Evolutionary conservation across 1,284 basidiomycete species (phyloP).

Genomic region (Lignosus rhinocerotis): DNA sequence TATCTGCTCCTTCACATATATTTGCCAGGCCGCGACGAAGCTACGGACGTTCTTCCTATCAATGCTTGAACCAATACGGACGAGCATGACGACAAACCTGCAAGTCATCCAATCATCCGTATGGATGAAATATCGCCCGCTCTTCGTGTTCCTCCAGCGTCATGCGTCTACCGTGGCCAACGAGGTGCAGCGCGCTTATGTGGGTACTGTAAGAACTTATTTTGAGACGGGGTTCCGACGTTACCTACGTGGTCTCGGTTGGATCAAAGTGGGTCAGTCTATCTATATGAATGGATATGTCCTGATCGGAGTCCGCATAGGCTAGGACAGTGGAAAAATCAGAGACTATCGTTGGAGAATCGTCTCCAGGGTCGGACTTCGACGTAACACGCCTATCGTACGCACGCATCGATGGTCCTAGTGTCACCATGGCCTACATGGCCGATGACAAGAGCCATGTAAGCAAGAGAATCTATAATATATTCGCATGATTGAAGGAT

Average conservation of each 20-base stretch:
- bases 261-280: constrained; percentile 59
- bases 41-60: constrained; percentile 86
- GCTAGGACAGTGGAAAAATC: constrained; percentile 62
- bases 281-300: not conserved
- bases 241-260: constrained; percentile 81
- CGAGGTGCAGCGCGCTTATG: constrained; percentile 90
- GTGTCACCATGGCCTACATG: constrained; percentile 81
- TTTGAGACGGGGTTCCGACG: constrained; percentile 96
- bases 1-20: not conserved
- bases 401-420: constrained; percentile 76
- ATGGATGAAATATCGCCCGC: constrained; percentile 80
- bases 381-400: constrained; percentile 62
- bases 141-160: constrained; percentile 86
- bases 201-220: constrained; percentile 83
- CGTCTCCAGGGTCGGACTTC: constrained; percentile 39
- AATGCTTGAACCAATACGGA: constrained; percentile 80
- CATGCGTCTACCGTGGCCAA: constrained; percentile 82
- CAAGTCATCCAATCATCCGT: constrained; percentile 90
- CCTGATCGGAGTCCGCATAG: constrained; percentile 36
- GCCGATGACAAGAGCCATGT: constrained; percentile 85
- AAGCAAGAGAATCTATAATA: constrained; percentile 31
- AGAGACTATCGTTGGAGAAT: constrained; percentile 53
- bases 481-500: not conserved
- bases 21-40: constrained; percentile 77
- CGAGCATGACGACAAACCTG: constrained; percentile 89